phyloP scores from a whole-genome alignment of 805 yeast species.

The Yarrowia sp. region DNA sequence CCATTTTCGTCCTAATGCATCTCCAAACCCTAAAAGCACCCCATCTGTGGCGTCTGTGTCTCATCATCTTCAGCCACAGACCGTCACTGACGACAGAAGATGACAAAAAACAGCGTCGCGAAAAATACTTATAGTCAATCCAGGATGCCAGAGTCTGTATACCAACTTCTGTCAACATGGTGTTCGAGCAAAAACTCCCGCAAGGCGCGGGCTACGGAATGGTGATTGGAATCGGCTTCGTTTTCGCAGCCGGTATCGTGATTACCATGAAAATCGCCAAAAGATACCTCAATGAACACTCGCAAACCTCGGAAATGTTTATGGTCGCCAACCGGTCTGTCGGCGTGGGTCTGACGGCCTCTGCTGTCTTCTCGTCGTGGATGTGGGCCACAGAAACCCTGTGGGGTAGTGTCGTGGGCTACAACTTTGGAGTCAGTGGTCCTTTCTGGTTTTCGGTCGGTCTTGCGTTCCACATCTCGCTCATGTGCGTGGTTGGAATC shows the following conservation, averaged over 20 bases:
- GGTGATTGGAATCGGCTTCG: constrained; percentile 75
- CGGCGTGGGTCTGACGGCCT: constrained; percentile 45
- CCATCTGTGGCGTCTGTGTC: constrained; percentile 22
- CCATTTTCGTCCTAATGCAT: not conserved
- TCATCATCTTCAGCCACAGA: not conserved
- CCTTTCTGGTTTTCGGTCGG: constrained; percentile 76
- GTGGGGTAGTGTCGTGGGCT: constrained; percentile 44
- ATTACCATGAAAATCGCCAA: constrained; percentile 33
- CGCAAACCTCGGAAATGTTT: constrained; percentile 35
- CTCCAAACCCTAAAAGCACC: constrained; percentile 7
- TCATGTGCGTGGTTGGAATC: constrained; percentile 72
- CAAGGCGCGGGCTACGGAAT: constrained; percentile 77
- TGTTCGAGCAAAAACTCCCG: not conserved
- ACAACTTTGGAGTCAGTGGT: constrained; percentile 51
- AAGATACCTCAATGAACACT: constrained; percentile 31
- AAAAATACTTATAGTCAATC: not conserved
- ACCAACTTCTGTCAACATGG: not conserved
- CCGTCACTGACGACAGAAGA: not conserved
- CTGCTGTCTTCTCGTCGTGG: constrained; percentile 50
- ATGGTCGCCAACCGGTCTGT: constrained; percentile 45
- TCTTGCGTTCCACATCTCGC: constrained; percentile 70
- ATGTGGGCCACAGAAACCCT: constrained; percentile 48
- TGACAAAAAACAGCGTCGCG: not conserved
- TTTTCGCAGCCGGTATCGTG: constrained; percentile 47
- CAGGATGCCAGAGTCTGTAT: not conserved